Evolutionary conservation across 805 yeast genomes (phyloP).

Genomic region (Candida silvatica): DNA sequence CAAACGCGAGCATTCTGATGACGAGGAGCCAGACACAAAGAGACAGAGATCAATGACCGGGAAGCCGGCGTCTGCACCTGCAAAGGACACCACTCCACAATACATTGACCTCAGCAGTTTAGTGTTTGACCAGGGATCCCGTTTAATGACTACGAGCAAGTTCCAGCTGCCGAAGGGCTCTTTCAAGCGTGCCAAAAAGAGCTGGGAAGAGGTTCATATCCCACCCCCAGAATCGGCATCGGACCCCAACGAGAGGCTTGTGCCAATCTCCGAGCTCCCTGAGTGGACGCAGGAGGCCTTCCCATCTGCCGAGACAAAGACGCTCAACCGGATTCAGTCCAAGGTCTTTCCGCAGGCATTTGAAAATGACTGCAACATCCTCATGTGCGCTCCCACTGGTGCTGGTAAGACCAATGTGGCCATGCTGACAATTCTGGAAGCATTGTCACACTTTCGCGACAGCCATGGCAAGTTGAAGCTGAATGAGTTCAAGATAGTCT

Average conservation of each 20-base stretch:
- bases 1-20: constrained; percentile 3
- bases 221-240: constrained; percentile 63
- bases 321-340: constrained; percentile 79
- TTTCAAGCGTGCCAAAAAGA: constrained; percentile 58
- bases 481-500: constrained; percentile 65
- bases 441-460: constrained; percentile 40
- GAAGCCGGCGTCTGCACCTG: not conserved
- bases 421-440: constrained; percentile 64
- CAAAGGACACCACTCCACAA: constrained; percentile 31
- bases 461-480: constrained; percentile 41
- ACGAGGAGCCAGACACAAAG: constrained; percentile 4
- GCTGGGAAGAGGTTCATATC: constrained; percentile 85
- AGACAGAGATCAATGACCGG: constrained; percentile 5
- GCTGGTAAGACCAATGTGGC: constrained; percentile 99
- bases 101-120: constrained; percentile 56
- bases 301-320: constrained; percentile 52
- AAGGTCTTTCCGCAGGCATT: constrained; percentile 77
- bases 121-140: constrained; percentile 66
- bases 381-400: constrained; percentile 97
- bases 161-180: constrained; percentile 80
- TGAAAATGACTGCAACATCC: constrained; percentile 55
- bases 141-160: constrained; percentile 54
- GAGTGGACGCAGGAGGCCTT: constrained; percentile 77
- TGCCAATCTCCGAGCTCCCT: constrained; percentile 59
- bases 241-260: constrained; percentile 31